A percentile compares a stretch with the other conserved stretches of the same genome.
Conservation (phyloP, 2,329 filamentous ascomycete species). For the Neonectria hederae region DNA sequence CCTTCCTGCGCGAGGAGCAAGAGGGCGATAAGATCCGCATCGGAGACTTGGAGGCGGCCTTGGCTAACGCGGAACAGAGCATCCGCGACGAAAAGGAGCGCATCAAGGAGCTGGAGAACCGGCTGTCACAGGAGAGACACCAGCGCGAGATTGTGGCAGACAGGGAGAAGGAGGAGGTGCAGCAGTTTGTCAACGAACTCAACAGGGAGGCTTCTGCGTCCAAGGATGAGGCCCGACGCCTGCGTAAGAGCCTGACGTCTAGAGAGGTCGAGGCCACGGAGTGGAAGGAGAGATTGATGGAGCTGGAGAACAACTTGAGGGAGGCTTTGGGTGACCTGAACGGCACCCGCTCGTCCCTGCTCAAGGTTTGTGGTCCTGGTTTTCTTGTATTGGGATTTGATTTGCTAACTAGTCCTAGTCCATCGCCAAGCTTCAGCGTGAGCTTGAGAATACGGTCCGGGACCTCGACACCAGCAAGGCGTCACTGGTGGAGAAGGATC, state of each 20-base stretch:
- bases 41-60: conserved; percentile 85
- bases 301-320: conserved; percentile 88
- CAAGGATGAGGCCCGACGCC: conserved; percentile 84
- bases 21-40: conserved; percentile 98
- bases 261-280: conserved; percentile 89
- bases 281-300: conserved; percentile 90
- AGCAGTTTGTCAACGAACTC: conserved; percentile 91
- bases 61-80: conserved; percentile 80
- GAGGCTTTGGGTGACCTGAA: conserved; percentile 88
- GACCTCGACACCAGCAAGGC: conserved; percentile 83
- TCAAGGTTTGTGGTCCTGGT: conserved; percentile 67
- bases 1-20: conserved; percentile 95
- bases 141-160: conserved; percentile 88
- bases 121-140: conserved; percentile 81
- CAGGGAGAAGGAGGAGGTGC: conserved; percentile 93
- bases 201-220: conserved; percentile 83
- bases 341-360: conserved; percentile 83
- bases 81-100: conserved; percentile 88
- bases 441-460: conserved; percentile 83
- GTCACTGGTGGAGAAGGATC: conserved; percentile 88
- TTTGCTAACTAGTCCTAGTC: conserved; percentile 60
- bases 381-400: background rate
- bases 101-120: conserved; percentile 74
- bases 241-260: conserved; percentile 84
- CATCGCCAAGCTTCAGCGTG: conserved; percentile 86